Percentiles rank a stretch among this genome's conserved stretches.
Conservation (phyloP, 2,329 filamentous ascomycete species). For the Aquanectria penicillioides region DNA sequence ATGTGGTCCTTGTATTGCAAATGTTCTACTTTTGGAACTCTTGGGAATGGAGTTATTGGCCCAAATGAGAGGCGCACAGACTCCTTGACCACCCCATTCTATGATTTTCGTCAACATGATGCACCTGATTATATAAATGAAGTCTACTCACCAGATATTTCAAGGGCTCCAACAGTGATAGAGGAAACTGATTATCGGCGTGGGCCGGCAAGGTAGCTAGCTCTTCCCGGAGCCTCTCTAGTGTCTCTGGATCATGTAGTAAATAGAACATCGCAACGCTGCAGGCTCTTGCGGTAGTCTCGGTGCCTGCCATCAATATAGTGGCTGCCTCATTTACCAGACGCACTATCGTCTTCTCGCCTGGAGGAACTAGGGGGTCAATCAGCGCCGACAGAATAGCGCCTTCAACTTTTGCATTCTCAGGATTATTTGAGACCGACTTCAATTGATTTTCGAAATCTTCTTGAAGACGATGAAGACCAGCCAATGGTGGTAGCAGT, state of each 20-base stretch:
- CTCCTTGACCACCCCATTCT: conserved; percentile 1
- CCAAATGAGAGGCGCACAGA: conserved; percentile 1
- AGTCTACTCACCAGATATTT: neutral
- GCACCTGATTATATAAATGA: neutral
- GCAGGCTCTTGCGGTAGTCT: neutral
- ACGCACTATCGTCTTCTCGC: neutral
- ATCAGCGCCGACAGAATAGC: neutral
- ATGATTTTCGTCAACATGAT: neutral
- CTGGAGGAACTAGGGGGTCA: neutral
- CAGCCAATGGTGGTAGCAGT: neutral
- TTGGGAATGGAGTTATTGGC: neutral
- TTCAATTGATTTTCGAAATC: neutral
- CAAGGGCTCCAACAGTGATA: neutral
- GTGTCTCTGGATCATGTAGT: neutral
- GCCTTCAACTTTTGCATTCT: neutral
- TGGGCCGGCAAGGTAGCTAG: neutral
- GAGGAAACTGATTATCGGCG: neutral
- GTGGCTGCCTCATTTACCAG: neutral
- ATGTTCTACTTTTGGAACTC: neutral
- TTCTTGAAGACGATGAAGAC: neutral
- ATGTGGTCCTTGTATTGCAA: neutral
- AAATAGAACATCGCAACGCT: conserved; percentile 1
- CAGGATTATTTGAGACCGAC: neutral
- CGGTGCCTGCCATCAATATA: neutral
- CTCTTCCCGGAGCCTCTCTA: neutral